Evolutionary conservation across 139 green algal species (phyloP).

Genomic region (Coelastrella sp.): DNA sequence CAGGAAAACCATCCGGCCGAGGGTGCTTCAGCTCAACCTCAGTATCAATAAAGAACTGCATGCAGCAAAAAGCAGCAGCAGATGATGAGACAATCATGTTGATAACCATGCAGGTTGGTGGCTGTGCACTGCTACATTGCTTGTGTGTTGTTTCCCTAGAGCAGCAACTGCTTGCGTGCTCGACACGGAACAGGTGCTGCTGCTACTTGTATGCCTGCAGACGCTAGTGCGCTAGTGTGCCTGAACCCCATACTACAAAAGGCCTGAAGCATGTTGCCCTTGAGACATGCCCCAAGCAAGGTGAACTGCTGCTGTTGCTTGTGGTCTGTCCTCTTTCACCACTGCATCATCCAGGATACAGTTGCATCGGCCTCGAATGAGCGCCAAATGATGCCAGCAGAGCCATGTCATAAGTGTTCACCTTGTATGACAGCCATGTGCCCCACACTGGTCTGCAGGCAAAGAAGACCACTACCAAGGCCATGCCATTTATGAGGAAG

Average conservation of each 20-base stretch:
- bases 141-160: too few relatives aligned
- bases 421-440: slow-evolving; percentile 35
- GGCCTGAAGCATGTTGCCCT: too few relatives aligned
- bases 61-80: slow-evolving; percentile 10
- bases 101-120: too few relatives aligned
- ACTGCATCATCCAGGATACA: neutral
- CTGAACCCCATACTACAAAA: too few relatives aligned
- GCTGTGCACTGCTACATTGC: too few relatives aligned
- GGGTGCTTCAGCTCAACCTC: slow-evolving; percentile 28
- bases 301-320: too few relatives aligned
- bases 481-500: slow-evolving; percentile 63
- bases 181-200: too few relatives aligned
- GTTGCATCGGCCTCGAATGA: neutral
- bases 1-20: slow-evolving; percentile 35
- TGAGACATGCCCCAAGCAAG: too few relatives aligned
- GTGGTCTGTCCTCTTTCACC: too few relatives aligned
- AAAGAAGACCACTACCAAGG: slow-evolving; percentile 59
- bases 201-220: too few relatives aligned
- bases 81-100: neutral
- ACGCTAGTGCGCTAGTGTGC: too few relatives aligned
- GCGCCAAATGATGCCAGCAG: neutral
- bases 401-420: neutral
- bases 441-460: slow-evolving; percentile 50
- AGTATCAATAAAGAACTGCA: slow-evolving; percentile 44
- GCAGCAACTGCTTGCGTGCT: too few relatives aligned